Evolutionary conservation across 78 protist genomes (phyloP).

Genomic region (Protostelium mycophagum): DNA sequence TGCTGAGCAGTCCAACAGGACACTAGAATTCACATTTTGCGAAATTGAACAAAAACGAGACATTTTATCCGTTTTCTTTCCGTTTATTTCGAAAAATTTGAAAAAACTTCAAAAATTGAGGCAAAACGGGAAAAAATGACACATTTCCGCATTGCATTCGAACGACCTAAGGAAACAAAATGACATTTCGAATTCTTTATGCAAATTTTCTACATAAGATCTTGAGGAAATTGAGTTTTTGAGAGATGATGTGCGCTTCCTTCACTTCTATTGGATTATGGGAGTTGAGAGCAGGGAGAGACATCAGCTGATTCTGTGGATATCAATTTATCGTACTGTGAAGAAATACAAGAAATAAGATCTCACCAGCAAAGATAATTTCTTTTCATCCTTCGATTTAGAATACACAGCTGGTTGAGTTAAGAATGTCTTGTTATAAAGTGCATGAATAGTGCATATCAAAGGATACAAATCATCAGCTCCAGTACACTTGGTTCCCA

Average conservation of each 20-base stretch:
- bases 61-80: too few species aligned
- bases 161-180: too few species aligned
- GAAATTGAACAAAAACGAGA: too few species aligned
- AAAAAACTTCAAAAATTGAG: too few species aligned
- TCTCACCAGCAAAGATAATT: not conserved
- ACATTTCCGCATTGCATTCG: too few species aligned
- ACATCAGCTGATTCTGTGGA: not conserved
- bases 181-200: too few species aligned
- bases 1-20: too few species aligned
- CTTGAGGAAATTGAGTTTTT: not conserved
- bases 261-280: not conserved
- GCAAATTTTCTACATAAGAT: not conserved
- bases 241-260: not conserved
- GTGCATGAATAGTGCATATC: not conserved
- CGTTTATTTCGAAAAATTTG: too few species aligned
- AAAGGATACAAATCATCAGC: not conserved
- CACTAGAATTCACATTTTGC: too few species aligned
- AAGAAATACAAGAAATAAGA: not conserved
- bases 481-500: not conserved
- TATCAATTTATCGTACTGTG: not conserved
- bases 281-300: not conserved
- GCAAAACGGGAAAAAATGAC: too few species aligned
- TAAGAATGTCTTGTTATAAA: not conserved
- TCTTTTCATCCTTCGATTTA: not conserved
- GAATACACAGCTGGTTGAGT: not conserved